Conservation (phyloP, 176 grass and related monocot genomes). For the Carex myosuroides region DNA sequence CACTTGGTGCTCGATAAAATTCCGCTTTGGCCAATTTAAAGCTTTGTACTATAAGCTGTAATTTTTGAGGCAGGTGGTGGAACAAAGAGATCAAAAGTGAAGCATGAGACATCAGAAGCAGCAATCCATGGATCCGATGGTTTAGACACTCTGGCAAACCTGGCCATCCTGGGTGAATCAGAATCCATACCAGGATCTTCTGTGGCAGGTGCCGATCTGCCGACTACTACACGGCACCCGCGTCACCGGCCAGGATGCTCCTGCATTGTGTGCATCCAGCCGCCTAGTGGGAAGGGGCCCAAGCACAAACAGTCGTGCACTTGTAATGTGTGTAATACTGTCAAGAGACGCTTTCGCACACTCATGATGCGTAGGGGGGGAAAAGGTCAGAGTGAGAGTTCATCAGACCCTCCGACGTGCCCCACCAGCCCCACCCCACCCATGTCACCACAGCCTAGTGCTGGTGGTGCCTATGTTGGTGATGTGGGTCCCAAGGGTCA, state of each 20-base stretch:
- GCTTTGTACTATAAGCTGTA: neutral
- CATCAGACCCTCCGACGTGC: neutral
- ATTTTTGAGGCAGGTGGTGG: slow-evolving; percentile 35
- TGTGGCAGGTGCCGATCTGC: slow-evolving; percentile 34
- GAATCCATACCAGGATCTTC: slow-evolving; percentile 39
- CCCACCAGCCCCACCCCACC: neutral
- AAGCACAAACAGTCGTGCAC: slow-evolving; percentile 91
- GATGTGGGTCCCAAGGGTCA: slow-evolving; percentile 5
- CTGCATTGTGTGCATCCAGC: slow-evolving; percentile 99
- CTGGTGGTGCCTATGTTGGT: neutral
- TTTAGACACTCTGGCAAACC: slow-evolving; percentile 85
- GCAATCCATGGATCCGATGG: slow-evolving; percentile 66
- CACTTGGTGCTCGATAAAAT: neutral
- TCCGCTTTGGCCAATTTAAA: neutral
- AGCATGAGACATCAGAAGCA: slow-evolving; percentile 43
- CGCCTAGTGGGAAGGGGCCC: slow-evolving; percentile 97
- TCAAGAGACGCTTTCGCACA: slow-evolving; percentile 83
- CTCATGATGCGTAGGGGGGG: slow-evolving; percentile 80
- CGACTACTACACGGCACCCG: slow-evolving; percentile 86
- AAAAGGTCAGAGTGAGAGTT: slow-evolving; percentile 50
- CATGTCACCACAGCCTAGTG: neutral
- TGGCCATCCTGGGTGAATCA: slow-evolving; percentile 87
- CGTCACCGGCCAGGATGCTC: slow-evolving; percentile 86
- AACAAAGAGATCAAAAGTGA: slow-evolving; percentile 50
- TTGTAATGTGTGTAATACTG: slow-evolving; percentile 95